phyloP scores from a whole-genome alignment of 2,329 filamentous ascomycete genomes.

The Eutypa lata region DNA sequence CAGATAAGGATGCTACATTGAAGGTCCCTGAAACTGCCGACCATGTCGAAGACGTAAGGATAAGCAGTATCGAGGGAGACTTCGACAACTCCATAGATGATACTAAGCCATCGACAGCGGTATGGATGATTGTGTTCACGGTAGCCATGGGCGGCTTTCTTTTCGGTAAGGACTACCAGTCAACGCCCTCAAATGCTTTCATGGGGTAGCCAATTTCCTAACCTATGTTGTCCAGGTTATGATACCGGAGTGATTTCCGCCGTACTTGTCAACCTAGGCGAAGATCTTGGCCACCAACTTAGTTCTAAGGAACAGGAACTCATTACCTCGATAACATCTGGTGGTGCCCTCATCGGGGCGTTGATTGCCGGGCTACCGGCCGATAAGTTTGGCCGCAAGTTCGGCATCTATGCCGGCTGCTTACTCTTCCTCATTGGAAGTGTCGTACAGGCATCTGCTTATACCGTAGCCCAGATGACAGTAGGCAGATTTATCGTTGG shows the following conservation, averaged over 20 bases:
- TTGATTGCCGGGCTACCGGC: constrained; percentile 33
- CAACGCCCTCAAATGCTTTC: background rate
- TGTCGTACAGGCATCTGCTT: constrained; percentile 32
- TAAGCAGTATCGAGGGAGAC: constrained; percentile 5
- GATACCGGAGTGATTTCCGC: constrained; percentile 19
- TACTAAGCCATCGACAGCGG: constrained; percentile 18
- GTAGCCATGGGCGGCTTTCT: constrained; percentile 26
- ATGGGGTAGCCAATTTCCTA: background rate
- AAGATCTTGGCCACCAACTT: constrained; percentile 37
- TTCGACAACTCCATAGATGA: constrained; percentile 25
- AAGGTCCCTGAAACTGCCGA: background rate
- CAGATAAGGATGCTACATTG: background rate
- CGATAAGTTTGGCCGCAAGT: constrained; percentile 37
- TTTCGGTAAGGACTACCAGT: constrained; percentile 15
- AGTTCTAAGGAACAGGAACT: constrained; percentile 45
- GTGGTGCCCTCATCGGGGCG: constrained; percentile 43
- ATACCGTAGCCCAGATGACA: constrained; percentile 38
- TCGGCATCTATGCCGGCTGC: constrained; percentile 37
- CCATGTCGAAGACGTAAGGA: background rate
- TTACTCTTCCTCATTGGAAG: constrained; percentile 37
- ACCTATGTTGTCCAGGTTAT: background rate
- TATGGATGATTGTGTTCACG: constrained; percentile 25
- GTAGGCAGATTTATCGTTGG: constrained; percentile 45
- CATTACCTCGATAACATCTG: constrained; percentile 49
- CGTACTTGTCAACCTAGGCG: constrained; percentile 37